Conservation (phyloP, 139 green algal genomes). For the Spirogloea muscicola region DNA sequence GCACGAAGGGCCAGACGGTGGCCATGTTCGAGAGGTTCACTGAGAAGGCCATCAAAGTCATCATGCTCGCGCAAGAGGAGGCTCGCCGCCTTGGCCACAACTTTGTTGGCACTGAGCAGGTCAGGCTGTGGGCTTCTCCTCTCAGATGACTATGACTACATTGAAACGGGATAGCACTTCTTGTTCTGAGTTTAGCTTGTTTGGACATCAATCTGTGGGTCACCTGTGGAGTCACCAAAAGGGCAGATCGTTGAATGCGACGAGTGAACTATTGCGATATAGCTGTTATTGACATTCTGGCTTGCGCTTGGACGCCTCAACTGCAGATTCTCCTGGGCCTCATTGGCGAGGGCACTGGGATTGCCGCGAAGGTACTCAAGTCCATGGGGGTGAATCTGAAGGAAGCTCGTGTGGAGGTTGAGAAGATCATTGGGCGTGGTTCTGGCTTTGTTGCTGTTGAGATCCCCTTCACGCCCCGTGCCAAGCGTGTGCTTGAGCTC, state of each 20-base stretch:
- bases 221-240: too few species aligned
- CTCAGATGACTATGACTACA: too few species aligned
- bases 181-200: too few species aligned
- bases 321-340: conserved; percentile 97
- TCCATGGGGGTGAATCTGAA: conserved; percentile 98
- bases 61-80: conserved; percentile 99
- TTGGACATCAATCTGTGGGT: too few species aligned
- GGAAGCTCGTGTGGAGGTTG: conserved; percentile 92
- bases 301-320: too few species aligned
- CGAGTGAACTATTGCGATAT: too few species aligned
- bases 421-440: conserved; percentile 98
- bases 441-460: conserved; percentile 97
- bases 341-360: conserved; percentile 97
- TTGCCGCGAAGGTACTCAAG: conserved; percentile 99
- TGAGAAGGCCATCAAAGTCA: conserved; percentile 87
- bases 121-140: too few species aligned
- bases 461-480: conserved; percentile 97
- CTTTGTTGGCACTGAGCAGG: conserved; percentile 97
- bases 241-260: too few species aligned
- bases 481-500: conserved; percentile 98
- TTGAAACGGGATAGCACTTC: too few species aligned
- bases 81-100: conserved; percentile 90
- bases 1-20: too few species aligned
- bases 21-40: conserved; percentile 98
- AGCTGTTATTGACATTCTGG: too few species aligned